A percentile compares a stretch with the other conserved stretches of the same genome.
phyloP scores from a whole-genome alignment of 768 basidiomycete genomes.

The Dacryopinax primogenitus region DNA sequence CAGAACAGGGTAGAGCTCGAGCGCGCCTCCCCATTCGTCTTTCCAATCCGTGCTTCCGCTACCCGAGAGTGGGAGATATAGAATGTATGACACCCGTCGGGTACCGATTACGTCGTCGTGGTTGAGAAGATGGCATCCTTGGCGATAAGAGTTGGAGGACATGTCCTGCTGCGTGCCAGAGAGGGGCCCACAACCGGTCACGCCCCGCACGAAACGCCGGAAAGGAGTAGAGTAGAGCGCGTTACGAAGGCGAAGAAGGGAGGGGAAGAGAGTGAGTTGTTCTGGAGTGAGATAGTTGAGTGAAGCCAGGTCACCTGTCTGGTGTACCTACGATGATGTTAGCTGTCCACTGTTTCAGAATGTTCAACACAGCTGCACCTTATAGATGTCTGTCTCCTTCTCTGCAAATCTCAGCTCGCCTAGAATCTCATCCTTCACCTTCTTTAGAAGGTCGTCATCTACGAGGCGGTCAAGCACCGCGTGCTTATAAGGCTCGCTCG shows the following conservation, averaged over 20 bases:
- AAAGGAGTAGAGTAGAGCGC: conserved; percentile 80
- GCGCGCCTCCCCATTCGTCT: conserved; percentile 80
- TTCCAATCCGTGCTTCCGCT: conserved; percentile 54
- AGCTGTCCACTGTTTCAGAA: not conserved
- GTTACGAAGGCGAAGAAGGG: conserved; percentile 69
- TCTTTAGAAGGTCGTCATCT: conserved; percentile 63
- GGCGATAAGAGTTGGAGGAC: conserved; percentile 82
- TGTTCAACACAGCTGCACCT: conserved; percentile 36
- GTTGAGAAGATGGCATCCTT: conserved; percentile 86
- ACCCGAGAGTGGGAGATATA: conserved; percentile 79
- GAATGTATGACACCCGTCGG: conserved; percentile 87
- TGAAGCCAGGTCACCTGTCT: conserved; percentile 93
- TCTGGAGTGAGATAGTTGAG: conserved; percentile 69
- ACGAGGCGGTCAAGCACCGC: conserved; percentile 69
- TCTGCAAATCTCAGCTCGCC: conserved; percentile 68
- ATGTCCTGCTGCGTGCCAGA: conserved; percentile 90
- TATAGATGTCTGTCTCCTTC: conserved; percentile 98
- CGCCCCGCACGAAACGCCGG: conserved; percentile 64
- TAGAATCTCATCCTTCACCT: conserved; percentile 75
- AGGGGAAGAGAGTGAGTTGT: conserved; percentile 68
- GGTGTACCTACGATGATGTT: conserved; percentile 55
- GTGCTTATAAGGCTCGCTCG: conserved; percentile 66
- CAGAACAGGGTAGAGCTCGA: conserved; percentile 77
- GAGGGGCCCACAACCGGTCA: conserved; percentile 86
- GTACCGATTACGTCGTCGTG: conserved; percentile 98